Percentiles rank a stretch among this genome's conserved stretches.
These are phyloP conservation scores for Gracilariopsis chorda DNA, from an alignment of 23 red algal genomes.

Conservation along the genomic window DNA sequence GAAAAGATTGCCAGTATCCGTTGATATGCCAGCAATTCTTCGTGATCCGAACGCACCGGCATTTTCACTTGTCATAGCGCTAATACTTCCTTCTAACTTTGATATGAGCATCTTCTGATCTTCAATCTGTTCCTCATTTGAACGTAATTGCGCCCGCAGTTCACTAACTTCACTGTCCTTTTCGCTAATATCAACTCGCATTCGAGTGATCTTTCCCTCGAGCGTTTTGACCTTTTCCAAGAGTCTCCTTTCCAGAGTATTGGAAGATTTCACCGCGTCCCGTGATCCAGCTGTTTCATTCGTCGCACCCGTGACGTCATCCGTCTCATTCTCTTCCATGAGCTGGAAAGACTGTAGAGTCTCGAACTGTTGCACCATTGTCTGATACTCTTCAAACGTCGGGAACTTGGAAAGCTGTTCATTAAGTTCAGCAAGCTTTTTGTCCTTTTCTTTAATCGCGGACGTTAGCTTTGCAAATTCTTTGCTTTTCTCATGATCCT, in stretches of 20 bases:
- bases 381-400: conserved; percentile 46
- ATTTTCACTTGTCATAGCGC: conserved; percentile 57
- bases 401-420: conserved; percentile 36
- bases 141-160: not conserved
- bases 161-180: conserved; percentile 31
- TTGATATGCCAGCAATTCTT: not conserved
- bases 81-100: conserved; percentile 59
- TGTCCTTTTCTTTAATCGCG: conserved; percentile 65
- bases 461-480: conserved; percentile 52
- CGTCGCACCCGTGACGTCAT: not conserved
- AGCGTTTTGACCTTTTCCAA: conserved; percentile 45
- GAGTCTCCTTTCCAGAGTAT: conserved; percentile 69
- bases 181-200: conserved; percentile 55
- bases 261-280: not conserved
- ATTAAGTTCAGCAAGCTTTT: not conserved
- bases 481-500: conserved; percentile 55
- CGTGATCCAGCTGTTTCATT: not conserved
- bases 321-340: not conserved
- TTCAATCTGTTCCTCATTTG: conserved; percentile 48
- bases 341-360: conserved; percentile 65
- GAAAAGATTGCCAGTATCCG: not conserved
- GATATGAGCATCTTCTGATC: conserved; percentile 68
- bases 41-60: not conserved
- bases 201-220: conserved; percentile 43
- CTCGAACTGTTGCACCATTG: conserved; percentile 61